Evolutionary conservation across 768 basidiomycete genomes (phyloP).

Genomic region (Pisolithus marmoratus): DNA sequence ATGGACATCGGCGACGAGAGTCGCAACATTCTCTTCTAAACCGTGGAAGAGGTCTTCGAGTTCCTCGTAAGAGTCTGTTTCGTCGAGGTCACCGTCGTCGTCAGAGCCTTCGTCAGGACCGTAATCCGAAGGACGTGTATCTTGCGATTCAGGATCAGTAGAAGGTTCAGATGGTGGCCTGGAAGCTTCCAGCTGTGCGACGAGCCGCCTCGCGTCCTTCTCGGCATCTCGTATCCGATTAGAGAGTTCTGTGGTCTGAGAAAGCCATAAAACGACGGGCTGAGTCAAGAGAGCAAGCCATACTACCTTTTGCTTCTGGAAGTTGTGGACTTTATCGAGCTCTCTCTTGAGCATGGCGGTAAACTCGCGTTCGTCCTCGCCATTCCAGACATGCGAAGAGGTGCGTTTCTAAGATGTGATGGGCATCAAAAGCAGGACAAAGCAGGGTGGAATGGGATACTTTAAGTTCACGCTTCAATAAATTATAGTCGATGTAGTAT

Average conservation of each 20-base stretch:
- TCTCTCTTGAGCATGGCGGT: constrained; percentile 73
- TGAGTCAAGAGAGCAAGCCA: background rate
- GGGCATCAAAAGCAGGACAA: background rate
- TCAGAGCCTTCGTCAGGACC: constrained; percentile 68
- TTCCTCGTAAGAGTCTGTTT: constrained; percentile 58
- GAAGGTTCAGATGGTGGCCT: constrained; percentile 20
- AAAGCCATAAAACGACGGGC: background rate
- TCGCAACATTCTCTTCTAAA: constrained; percentile 92
- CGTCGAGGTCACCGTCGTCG: constrained; percentile 42
- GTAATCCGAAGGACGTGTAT: constrained; percentile 35
- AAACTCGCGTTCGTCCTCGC: constrained; percentile 79
- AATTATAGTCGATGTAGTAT: constrained; percentile 86
- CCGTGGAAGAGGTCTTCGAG: constrained; percentile 82
- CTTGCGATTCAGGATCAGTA: constrained; percentile 55
- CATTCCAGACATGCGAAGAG: constrained; percentile 58
- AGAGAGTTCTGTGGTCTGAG: constrained; percentile 75
- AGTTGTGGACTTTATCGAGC: constrained; percentile 90
- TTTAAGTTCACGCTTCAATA: constrained; percentile 87
- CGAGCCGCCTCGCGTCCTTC: constrained; percentile 71
- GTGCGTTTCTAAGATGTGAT: constrained; percentile 38
- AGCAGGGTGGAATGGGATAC: constrained; percentile 26
- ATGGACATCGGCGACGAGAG: constrained; percentile 88
- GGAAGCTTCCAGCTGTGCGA: constrained; percentile 43
- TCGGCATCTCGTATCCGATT: constrained; percentile 79
- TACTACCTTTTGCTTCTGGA: constrained; percentile 81